phyloP scores from a whole-genome alignment of 129 eudicot species.

The Erigeron canadensis region DNA sequence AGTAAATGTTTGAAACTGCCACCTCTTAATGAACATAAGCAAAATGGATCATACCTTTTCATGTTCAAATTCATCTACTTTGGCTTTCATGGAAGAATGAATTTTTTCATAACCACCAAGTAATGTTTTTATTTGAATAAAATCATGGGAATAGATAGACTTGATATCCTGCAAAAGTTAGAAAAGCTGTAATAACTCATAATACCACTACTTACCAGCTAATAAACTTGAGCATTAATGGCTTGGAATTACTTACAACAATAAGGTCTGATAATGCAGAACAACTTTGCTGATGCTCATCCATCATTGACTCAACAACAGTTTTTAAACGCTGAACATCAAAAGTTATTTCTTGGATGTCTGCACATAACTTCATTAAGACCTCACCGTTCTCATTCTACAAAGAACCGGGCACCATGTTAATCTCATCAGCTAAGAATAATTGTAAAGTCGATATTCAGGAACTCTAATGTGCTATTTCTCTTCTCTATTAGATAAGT shows the following conservation, averaged over 20 bases:
- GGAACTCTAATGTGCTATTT: constrained; percentile 4
- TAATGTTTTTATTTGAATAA: constrained; percentile 43
- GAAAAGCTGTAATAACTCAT: constrained; percentile 3
- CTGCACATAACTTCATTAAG: constrained; percentile 37
- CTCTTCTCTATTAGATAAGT: constrained; percentile 5
- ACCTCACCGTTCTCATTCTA: constrained; percentile 48
- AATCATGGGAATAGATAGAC: constrained; percentile 41
- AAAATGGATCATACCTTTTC: constrained; percentile 65
- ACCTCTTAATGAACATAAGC: constrained; percentile 2
- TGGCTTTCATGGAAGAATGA: constrained; percentile 44
- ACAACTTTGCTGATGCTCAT: constrained; percentile 57
- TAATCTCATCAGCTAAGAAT: constrained; percentile 16
- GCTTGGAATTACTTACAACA: constrained; percentile 51
- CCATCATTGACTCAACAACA: constrained; percentile 46
- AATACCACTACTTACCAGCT: background rate
- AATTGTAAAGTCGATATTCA: constrained; percentile 15
- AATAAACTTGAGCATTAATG: background rate
- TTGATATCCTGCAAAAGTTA: constrained; percentile 53
- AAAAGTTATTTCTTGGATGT: constrained; percentile 53
- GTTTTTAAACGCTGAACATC: constrained; percentile 52
- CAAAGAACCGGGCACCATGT: constrained; percentile 4
- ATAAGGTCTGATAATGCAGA: constrained; percentile 34
- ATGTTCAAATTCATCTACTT: constrained; percentile 53
- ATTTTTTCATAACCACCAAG: constrained; percentile 42
- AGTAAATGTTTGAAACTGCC: background rate